Percentiles rank a stretch among this genome's conserved stretches.
Evolutionary conservation across 805 yeast genomes (phyloP).

Genomic region (Kodamaea lidongshanica): DNA sequence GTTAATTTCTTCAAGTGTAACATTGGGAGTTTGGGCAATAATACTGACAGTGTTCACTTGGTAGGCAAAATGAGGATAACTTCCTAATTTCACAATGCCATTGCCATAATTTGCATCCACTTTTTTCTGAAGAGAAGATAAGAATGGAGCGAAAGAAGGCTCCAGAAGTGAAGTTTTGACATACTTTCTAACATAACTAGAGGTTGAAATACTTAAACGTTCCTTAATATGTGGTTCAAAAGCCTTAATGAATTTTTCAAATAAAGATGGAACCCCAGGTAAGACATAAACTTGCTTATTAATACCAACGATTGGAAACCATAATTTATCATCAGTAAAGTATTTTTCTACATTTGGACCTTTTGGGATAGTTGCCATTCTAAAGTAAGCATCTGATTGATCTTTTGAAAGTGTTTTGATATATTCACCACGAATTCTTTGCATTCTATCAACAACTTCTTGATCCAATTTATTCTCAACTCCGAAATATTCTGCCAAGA

Average conservation of each 20-base stretch:
- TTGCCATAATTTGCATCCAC: conserved; percentile 22
- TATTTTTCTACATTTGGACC: conserved; percentile 34
- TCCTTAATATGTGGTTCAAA: conserved; percentile 31
- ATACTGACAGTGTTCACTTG: conserved; percentile 67
- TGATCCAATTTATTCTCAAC: conserved; percentile 47
- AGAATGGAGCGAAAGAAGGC: conserved; percentile 60
- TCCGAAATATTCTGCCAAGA: conserved; percentile 60
- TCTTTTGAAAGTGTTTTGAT: conserved; percentile 28
- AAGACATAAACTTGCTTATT: conserved; percentile 59
- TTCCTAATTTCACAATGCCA: conserved; percentile 60
- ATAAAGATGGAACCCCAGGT: conserved; percentile 82
- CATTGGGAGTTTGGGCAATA: conserved; percentile 47
- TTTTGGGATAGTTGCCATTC: conserved; percentile 76
- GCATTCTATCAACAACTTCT: conserved; percentile 59
- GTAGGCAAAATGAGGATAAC: conserved; percentile 73
- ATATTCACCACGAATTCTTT: conserved; percentile 34
- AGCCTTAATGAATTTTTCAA: conserved; percentile 46
- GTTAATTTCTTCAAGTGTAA: conserved; percentile 26
- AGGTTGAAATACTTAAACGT: conserved; percentile 15
- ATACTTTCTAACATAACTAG: conserved; percentile 38
- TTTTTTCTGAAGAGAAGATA: conserved; percentile 45
- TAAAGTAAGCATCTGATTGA: conserved; percentile 54
- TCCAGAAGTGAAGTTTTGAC: conserved; percentile 61
- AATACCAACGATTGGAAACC: conserved; percentile 84
- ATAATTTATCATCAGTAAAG: conserved; percentile 43